Base-by-base conservation (phyloP, 495 filamentous ascomycete species). In the Astrothelium subdiscretum region DNA sequence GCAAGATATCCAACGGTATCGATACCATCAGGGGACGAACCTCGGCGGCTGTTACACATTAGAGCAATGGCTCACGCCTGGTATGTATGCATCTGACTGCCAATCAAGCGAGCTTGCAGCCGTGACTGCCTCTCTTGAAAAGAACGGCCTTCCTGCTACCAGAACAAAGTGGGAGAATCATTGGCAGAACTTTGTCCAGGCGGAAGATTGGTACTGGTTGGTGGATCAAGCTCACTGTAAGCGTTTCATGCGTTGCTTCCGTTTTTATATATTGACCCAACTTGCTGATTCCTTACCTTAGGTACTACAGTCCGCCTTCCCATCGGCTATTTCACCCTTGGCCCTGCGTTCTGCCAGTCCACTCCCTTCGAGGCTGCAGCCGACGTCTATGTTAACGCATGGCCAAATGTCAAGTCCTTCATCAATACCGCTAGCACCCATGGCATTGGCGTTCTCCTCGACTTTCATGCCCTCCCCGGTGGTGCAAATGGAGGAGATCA, bases 1-100 rank as follows among this genome's bases (percentile, higher is more conserved):
- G 5, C 60, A 67, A 43, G 80, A 84, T 63, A 69, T 80, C 40
- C 68, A 78, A 31, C 72, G 79, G 15, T 83, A 82, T 67, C 78
- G 82, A 58, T 81, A 78, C 66, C 79, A 83, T 62, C 77, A 83
- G 68, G 82, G 81, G 20, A 73, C 74, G 3, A 85, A 84, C 62
- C 69, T 85, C 20, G 82, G 83, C 40, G 76, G 77, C 26, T 73
- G 81, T 59, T 85, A 81, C 69, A 72, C 83, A 20, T 74, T 83
- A 6, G 82, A 84, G 67, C 72, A 76, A 69, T 83, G 80, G 80
- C 72, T 83, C 2, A 70, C 66, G 31, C 64, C 63, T 1, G 71
- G 65, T 59, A 78, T 78, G 73, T 82, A 78, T 67, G 71, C 69
- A 10, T 58, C 69, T 0, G 61, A 65, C 26, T 58, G 76, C 15